Conservation (phyloP, 2,329 filamentous ascomycete genomes). For the Colletotrichum incanum region DNA sequence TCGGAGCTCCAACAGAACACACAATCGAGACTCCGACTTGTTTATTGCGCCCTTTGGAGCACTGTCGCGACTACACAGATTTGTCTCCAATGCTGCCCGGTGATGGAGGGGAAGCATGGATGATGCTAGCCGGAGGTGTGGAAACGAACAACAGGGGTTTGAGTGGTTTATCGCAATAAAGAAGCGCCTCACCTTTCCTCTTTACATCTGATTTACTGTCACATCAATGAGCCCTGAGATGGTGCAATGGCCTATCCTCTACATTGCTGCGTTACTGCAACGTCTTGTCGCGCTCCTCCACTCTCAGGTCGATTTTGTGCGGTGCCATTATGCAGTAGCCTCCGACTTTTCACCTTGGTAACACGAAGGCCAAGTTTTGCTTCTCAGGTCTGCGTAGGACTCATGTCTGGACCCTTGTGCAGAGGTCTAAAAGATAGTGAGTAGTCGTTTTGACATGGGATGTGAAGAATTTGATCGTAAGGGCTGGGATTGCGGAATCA, state of each 20-base stretch:
- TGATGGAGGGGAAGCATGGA: conserved; percentile 19
- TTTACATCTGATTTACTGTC: conserved; percentile 13
- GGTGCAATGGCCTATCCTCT: conserved; percentile 26
- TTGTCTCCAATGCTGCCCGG: conserved; percentile 18
- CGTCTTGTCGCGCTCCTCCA: not conserved
- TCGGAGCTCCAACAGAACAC: conserved; percentile 28
- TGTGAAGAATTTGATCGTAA: not conserved
- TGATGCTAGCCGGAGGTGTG: conserved; percentile 11
- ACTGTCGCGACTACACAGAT: not conserved
- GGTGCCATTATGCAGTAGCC: conserved; percentile 2
- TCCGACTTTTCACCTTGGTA: not conserved
- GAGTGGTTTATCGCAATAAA: conserved; percentile 2
- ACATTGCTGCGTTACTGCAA: not conserved
- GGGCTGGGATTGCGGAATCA: not conserved
- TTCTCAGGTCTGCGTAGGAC: not conserved
- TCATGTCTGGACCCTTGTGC: not conserved
- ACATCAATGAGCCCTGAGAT: conserved; percentile 36
- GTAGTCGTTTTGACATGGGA: conserved; percentile 14
- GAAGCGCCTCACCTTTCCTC: conserved; percentile 6
- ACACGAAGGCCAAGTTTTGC: not conserved
- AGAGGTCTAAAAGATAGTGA: not conserved
- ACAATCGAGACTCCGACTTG: not conserved
- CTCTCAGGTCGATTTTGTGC: not conserved
- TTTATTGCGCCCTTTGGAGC: conserved; percentile 6
- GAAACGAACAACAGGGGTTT: conserved; percentile 5